These are phyloP conservation scores for Blepharisma japonicum DNA, from an alignment of 73 alveolate species.

Conservation along the genomic window DNA sequence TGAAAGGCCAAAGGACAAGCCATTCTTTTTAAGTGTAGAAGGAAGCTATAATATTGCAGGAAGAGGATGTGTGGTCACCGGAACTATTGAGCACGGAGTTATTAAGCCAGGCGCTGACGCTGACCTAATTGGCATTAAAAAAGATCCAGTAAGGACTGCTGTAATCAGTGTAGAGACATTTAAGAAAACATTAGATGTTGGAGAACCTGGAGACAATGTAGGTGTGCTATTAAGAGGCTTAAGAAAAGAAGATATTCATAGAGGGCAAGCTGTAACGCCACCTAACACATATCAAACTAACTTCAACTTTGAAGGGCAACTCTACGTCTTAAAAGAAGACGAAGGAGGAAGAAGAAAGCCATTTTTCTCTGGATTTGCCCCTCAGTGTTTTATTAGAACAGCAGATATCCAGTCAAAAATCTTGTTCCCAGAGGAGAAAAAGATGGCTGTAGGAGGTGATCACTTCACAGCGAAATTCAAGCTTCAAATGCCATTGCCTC, in stretches of 20 bases:
- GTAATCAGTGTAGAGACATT: conserved; percentile 75
- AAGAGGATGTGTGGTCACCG: conserved; percentile 95
- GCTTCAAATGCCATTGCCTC: conserved; percentile 67
- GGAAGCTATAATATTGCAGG: conserved; percentile 75
- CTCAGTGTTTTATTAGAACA: conserved; percentile 82
- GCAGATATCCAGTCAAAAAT: conserved; percentile 79
- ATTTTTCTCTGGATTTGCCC: conserved; percentile 85
- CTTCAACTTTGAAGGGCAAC: conserved; percentile 69
- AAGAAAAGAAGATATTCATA: conserved; percentile 42
- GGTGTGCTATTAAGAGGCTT: conserved; percentile 77
- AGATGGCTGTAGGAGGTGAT: conserved; percentile 96
- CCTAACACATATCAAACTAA: conserved; percentile 66
- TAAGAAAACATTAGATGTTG: conserved; percentile 81
- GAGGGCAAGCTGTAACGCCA: conserved; percentile 63
- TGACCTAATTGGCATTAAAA: conserved; percentile 81
- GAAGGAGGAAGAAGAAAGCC: conserved; percentile 97
- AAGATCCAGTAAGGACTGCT: conserved; percentile 71
- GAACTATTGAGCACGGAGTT: conserved; percentile 92
- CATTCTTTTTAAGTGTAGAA: conserved; percentile 76
- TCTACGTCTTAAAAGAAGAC: conserved; percentile 84
- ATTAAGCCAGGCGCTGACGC: conserved; percentile 81
- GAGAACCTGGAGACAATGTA: conserved; percentile 94
- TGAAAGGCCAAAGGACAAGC: conserved; percentile 64
- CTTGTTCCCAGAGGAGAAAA: conserved; percentile 53
- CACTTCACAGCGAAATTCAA: conserved; percentile 62